A percentile compares a stretch with the other conserved stretches of the same genome.
These are phyloP conservation scores for Colletotrichum lentis DNA, from an alignment of 2,329 filamentous ascomycete genomes.

Conservation along the genomic window DNA sequence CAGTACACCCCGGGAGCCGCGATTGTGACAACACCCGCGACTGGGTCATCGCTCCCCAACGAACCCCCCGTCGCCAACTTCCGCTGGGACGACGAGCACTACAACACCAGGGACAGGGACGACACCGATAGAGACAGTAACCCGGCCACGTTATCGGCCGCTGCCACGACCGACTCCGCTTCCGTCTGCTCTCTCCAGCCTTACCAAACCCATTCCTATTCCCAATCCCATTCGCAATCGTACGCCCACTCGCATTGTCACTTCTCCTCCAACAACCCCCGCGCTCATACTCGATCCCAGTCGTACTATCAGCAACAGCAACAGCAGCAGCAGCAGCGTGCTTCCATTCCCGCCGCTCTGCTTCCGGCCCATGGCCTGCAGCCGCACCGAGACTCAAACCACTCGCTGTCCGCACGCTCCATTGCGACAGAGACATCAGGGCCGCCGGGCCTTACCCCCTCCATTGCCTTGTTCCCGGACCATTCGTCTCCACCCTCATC, in stretches of 20 bases:
- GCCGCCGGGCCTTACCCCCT: conserved; percentile 36
- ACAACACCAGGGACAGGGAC: conserved; percentile 5
- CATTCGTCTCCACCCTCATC: conserved; percentile 12
- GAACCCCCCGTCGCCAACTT: conserved; percentile 34
- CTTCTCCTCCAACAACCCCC: conserved; percentile 3
- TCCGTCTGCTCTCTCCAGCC: conserved; percentile 32
- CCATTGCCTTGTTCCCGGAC: conserved; percentile 21
- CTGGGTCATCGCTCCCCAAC: conserved; percentile 31
- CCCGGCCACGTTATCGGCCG: conserved; percentile 13
- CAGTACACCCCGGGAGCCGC: conserved; percentile 15
- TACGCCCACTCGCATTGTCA: background rate
- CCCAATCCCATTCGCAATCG: conserved; percentile 15
- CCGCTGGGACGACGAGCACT: conserved; percentile 32
- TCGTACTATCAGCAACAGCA: conserved; percentile 22
- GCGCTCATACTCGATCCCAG: conserved; percentile 19
- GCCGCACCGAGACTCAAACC: conserved; percentile 27
- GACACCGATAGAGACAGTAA: background rate
- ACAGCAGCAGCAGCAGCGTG: conserved; percentile 30
- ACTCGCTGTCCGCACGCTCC: conserved; percentile 27
- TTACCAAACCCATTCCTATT: conserved; percentile 15
- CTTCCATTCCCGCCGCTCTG: conserved; percentile 33
- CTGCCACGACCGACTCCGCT: conserved; percentile 29
- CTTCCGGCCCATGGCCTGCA: conserved; percentile 35
- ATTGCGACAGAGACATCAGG: conserved; percentile 36
- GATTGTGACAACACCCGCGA: background rate